phyloP scores from a whole-genome alignment of 2,329 filamentous ascomycete species.

The Aspergillus phoenicis region DNA sequence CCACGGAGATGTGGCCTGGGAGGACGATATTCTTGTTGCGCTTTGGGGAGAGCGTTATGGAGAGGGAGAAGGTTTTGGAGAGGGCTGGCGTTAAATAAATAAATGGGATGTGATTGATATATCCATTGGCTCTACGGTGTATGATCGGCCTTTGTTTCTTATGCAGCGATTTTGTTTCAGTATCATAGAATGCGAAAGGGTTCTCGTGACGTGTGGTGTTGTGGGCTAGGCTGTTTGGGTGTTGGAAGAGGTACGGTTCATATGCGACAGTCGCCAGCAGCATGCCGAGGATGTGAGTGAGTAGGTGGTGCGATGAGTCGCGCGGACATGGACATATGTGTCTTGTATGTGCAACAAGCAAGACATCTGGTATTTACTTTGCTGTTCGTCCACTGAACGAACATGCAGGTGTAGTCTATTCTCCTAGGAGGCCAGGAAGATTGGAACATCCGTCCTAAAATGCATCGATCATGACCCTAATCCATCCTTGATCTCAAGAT shows the following conservation, averaged over 20 bases:
- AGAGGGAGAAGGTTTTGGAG: conserved; percentile 81
- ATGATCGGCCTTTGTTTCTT: conserved; percentile 1
- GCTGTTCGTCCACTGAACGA: background rate
- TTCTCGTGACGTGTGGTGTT: background rate
- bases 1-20: conserved; percentile 85
- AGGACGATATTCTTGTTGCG: conserved; percentile 95
- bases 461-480: conserved; percentile 20
- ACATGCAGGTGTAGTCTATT: conserved; percentile 5
- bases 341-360: conserved; percentile 4
- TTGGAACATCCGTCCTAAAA: conserved; percentile 19
- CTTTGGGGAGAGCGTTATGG: conserved; percentile 87
- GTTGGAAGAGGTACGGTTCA: background rate
- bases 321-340: background rate
- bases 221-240: background rate
- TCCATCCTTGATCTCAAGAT: conserved; percentile 21
- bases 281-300: background rate
- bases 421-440: conserved; percentile 8
- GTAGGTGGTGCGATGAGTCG: background rate
- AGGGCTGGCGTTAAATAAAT: conserved; percentile 55
- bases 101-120: background rate
- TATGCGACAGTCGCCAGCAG: background rate
- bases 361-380: background rate
- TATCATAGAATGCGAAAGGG: background rate
- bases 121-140: background rate
- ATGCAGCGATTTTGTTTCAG: background rate